phyloP scores from a whole-genome alignment of 73 alveolate genomes.

The Paraurostyla sp. region DNA sequence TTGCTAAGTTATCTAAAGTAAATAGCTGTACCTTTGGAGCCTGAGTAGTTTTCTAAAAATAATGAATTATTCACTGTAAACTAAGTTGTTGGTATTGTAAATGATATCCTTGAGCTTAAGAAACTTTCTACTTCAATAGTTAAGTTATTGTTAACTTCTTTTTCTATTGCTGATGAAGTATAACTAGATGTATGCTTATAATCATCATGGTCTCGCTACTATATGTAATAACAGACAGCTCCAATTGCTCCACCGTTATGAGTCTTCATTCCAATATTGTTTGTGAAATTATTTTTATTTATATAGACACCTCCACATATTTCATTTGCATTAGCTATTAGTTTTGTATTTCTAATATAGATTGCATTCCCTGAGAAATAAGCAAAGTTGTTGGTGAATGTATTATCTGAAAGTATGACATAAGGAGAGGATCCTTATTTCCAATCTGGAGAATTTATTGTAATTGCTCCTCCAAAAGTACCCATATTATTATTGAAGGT shows the following conservation, averaged over 20 bases:
- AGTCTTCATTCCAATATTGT: conserved; percentile 58
- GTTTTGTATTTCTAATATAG: not conserved
- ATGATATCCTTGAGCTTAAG: not conserved
- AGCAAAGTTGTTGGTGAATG: not conserved
- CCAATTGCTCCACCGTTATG: conserved; percentile 70
- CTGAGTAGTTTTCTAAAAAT: conserved; percentile 52
- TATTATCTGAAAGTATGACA: not conserved
- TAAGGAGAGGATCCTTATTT: not conserved
- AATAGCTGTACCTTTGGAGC: conserved; percentile 62
- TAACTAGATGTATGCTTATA: not conserved
- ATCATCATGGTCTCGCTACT: conserved; percentile 9
- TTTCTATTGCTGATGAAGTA: not conserved
- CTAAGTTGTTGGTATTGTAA: not conserved
- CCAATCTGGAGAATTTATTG: conserved; percentile 61
- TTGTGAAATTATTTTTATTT: not conserved
- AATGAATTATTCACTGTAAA: not conserved
- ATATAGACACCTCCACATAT: conserved; percentile 52
- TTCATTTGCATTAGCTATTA: not conserved
- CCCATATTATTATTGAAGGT: conserved; percentile 21
- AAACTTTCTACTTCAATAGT: not conserved
- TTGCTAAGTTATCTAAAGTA: not conserved
- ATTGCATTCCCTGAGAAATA: conserved; percentile 56
- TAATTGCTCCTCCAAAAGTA: conserved; percentile 60
- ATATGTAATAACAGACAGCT: not conserved
- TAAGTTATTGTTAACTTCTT: not conserved